A percentile compares a stretch with the other conserved stretches of the same genome.
phyloP scores from a whole-genome alignment of 345 rosid species.

The Eucalyptus melliodora region DNA sequence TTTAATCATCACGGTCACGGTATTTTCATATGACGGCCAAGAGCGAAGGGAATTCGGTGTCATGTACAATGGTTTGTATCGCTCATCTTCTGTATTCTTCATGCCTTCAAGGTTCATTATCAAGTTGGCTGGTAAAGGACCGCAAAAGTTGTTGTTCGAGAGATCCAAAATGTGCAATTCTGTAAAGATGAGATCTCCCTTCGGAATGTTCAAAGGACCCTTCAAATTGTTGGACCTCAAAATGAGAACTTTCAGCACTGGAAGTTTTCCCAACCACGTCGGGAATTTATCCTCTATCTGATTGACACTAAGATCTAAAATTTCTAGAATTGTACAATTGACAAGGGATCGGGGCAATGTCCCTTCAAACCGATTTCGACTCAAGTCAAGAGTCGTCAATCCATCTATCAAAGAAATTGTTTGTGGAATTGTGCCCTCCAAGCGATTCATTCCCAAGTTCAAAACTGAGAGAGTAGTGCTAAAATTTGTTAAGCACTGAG shows the following conservation, averaged over 20 bases:
- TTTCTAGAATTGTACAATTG: background rate
- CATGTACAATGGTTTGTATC: accelerated
- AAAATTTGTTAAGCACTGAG: too few relatives aligned
- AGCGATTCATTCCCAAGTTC: background rate
- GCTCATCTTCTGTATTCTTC: too few relatives aligned
- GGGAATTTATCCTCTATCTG: background rate
- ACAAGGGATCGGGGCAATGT: accelerated
- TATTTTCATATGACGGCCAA: too few relatives aligned
- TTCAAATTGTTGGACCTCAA: background rate
- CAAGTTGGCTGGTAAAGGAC: too few relatives aligned
- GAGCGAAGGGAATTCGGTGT: accelerated
- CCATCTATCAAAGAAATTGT: background rate
- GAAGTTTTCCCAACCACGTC: background rate
- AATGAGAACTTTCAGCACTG: background rate
- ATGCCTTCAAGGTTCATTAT: too few relatives aligned
- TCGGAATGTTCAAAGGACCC: too few relatives aligned
- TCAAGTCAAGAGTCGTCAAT: background rate
- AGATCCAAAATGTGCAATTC: too few relatives aligned
- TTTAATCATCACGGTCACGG: too few relatives aligned
- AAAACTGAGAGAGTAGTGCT: accelerated
- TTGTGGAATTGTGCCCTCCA: background rate
- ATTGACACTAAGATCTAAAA: too few relatives aligned
- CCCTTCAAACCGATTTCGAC: background rate
- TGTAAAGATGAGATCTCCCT: too few relatives aligned
- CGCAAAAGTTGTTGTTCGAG: too few relatives aligned